Conservation (phyloP, 768 basidiomycete genomes). For the Hypholoma fasciculare region DNA sequence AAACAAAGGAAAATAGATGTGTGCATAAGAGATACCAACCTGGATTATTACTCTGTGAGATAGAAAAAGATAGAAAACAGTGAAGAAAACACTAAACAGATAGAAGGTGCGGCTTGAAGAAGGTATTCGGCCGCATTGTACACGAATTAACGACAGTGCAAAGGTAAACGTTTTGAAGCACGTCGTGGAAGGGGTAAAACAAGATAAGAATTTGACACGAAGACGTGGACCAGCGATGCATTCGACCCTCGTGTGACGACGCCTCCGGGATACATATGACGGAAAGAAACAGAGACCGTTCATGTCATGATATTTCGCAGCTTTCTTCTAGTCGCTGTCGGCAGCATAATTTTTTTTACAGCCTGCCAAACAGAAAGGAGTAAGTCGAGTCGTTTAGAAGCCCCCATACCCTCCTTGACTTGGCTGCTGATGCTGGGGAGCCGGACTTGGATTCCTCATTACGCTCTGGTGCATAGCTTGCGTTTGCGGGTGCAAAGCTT, state of each 20-base stretch:
- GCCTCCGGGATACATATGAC: too few relatives aligned
- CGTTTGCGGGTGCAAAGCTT: slow-evolving; percentile 39
- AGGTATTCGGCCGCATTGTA: background rate
- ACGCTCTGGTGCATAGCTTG: slow-evolving; percentile 87
- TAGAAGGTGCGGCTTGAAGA: background rate
- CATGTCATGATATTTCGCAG: too few relatives aligned
- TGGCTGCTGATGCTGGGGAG: slow-evolving; percentile 37
- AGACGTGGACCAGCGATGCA: too few relatives aligned
- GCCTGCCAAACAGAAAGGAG: background rate
- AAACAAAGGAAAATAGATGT: slow-evolving; percentile 2
- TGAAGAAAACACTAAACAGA: background rate
- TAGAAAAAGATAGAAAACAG: background rate
- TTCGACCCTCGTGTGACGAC: too few relatives aligned
- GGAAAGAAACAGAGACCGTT: too few relatives aligned
- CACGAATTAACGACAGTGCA: background rate
- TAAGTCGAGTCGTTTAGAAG: slow-evolving; percentile 7
- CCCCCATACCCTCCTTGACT: slow-evolving; percentile 13
- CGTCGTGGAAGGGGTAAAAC: too few relatives aligned
- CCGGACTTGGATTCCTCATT: slow-evolving; percentile 79
- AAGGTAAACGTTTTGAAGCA: too few relatives aligned
- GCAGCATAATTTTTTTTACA: background rate
- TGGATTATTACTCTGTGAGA: background rate
- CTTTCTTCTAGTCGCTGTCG: background rate
- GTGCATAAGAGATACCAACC: background rate
- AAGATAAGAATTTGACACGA: too few relatives aligned